phyloP scores from a whole-genome alignment of 345 rosid species.

The Heritiera littoralis region DNA sequence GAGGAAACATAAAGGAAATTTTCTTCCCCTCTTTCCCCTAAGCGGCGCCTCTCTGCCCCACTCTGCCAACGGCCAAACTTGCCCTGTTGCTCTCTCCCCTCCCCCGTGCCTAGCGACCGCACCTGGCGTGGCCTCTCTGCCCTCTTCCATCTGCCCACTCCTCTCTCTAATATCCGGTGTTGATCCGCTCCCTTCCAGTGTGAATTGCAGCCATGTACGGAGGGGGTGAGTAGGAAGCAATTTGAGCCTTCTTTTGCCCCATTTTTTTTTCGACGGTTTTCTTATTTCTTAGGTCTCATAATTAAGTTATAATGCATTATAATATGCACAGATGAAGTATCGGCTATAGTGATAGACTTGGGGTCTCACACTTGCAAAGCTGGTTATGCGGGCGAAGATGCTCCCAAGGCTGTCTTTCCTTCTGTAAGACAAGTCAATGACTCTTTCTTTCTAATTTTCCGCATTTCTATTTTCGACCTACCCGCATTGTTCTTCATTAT shows the following conservation, averaged over 20 bases:
- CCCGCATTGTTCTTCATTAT: background rate
- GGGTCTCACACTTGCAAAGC: conserved; percentile 99
- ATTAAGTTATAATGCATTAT: background rate
- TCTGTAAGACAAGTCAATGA: conserved; percentile 51
- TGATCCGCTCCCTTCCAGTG: background rate
- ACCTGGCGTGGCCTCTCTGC: background rate
- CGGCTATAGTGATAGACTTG: conserved; percentile 96
- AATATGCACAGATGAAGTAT: conserved; percentile 66
- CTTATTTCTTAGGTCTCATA: background rate
- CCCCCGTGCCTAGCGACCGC: background rate
- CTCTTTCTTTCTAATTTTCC: conserved; percentile 1
- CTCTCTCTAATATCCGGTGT: background rate
- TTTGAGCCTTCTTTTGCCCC: background rate
- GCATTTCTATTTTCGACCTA: background rate
- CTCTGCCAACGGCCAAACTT: background rate
- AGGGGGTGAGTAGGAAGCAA: conserved; percentile 63
- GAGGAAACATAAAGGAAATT: background rate
- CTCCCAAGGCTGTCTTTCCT: conserved; percentile 98
- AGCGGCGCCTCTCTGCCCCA: background rate
- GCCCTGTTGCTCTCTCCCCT: background rate
- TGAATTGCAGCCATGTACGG: conserved; percentile 72
- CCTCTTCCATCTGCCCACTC: background rate
- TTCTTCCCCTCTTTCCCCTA: background rate
- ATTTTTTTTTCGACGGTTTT: conserved; percentile 7
- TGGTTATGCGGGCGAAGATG: conserved; percentile 99